phyloP scores from a whole-genome alignment of 352 stramenopile genomes.

The Phytophthora pini region DNA sequence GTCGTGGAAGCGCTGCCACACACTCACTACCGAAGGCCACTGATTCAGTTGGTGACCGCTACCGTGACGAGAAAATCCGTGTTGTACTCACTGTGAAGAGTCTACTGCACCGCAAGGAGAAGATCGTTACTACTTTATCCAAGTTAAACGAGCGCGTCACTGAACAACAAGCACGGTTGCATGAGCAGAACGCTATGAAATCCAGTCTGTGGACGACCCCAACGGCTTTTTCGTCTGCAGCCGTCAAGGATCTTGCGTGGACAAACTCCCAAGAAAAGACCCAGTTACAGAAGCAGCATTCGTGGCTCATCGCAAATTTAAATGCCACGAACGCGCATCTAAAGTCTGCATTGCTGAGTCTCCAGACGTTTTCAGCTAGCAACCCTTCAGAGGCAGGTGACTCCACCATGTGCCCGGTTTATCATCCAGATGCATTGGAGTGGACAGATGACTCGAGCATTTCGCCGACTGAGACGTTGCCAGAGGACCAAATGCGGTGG shows the following conservation, averaged over 20 bases:
- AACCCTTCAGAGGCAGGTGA: slow-evolving; percentile 1
- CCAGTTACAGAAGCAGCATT: slow-evolving; percentile 64
- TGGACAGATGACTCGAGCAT: slow-evolving; percentile 11
- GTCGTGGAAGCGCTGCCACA: not conserved
- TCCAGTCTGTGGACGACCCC: slow-evolving; percentile 38
- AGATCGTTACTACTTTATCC: slow-evolving; percentile 53
- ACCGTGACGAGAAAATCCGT: slow-evolving; percentile 47
- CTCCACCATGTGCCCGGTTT: not conserved
- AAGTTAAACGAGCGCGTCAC: slow-evolving; percentile 54
- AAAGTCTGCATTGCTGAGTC: slow-evolving; percentile 55
- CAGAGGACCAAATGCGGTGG: slow-evolving; percentile 68
- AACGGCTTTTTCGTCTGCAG: slow-evolving; percentile 34
- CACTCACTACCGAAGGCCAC: slow-evolving; percentile 1
- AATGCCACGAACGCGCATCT: slow-evolving; percentile 69
- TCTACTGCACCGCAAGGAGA: slow-evolving; percentile 79
- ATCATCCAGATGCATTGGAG: slow-evolving; percentile 11
- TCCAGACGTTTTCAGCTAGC: slow-evolving; percentile 56
- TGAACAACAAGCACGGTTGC: slow-evolving; percentile 22
- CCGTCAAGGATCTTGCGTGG: slow-evolving; percentile 34
- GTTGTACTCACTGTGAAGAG: slow-evolving; percentile 58
- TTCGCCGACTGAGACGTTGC: slow-evolving; percentile 36
- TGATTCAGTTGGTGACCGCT: slow-evolving; percentile 10
- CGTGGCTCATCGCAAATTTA: slow-evolving; percentile 74
- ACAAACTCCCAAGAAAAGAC: slow-evolving; percentile 28
- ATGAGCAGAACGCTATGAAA: slow-evolving; percentile 28